Conservation (phyloP, 2,329 filamentous ascomycete species). For the Hirsutella minnesotensis region DNA sequence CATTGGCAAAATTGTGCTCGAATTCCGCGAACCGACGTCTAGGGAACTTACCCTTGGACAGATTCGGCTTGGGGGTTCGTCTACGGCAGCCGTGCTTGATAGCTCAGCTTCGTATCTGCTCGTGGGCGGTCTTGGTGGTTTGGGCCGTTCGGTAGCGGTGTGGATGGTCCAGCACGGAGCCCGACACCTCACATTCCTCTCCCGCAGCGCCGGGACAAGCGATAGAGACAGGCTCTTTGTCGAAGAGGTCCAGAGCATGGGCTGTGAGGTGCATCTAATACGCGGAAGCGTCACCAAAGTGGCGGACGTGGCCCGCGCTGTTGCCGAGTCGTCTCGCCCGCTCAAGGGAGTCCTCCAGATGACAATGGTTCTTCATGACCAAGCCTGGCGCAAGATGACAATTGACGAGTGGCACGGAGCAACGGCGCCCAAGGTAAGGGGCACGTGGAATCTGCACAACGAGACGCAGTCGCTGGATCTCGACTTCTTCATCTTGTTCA, state of each 20-base stretch:
- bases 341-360: conserved; percentile 4
- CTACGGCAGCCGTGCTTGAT: background rate
- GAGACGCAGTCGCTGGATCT: conserved; percentile 6
- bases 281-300: conserved; percentile 13
- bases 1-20: conserved; percentile 10
- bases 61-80: background rate
- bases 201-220: conserved; percentile 2
- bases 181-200: conserved; percentile 3
- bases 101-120: conserved; percentile 10
- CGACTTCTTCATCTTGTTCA: conserved; percentile 19
- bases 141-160: background rate
- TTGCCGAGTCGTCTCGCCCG: background rate
- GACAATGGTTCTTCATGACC: conserved; percentile 15
- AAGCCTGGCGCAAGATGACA: background rate
- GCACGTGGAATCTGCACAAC: conserved; percentile 20
- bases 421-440: conserved; percentile 16
- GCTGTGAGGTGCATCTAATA: background rate
- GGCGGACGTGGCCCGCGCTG: background rate
- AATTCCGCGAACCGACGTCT: too few relatives aligned
- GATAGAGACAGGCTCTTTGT: background rate
- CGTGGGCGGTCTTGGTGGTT: conserved; percentile 5
- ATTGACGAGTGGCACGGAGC: conserved; percentile 13
- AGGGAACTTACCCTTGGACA: conserved; percentile 4
- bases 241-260: background rate
- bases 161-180: conserved; percentile 2